Conservation (phyloP, 1,284 basidiomycete genomes). For the Apiotrichum brassicae region DNA sequence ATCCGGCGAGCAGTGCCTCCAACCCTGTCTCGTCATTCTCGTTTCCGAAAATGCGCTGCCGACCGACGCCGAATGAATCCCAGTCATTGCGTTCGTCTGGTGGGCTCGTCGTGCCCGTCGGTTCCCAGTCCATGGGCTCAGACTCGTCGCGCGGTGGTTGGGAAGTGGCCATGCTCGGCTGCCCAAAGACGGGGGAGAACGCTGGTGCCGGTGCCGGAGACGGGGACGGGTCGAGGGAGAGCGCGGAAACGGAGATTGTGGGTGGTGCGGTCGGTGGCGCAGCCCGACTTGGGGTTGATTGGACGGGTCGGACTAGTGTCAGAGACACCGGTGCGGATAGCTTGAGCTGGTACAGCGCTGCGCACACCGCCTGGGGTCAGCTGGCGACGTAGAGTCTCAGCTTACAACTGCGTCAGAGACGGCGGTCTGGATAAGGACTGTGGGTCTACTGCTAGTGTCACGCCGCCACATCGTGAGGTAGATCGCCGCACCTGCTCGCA, state of each 20-base stretch:
- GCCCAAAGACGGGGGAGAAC: constrained; percentile 39
- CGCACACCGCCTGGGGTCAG: constrained; percentile 4
- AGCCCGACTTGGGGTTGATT: not conserved
- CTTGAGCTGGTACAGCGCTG: constrained; percentile 5
- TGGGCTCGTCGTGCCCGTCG: constrained; percentile 8
- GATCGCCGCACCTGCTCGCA: constrained; percentile 1
- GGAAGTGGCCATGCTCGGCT: constrained; percentile 15
- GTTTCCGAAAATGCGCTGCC: constrained; percentile 36
- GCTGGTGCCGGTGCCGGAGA: not conserved
- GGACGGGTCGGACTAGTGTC: constrained; percentile 2
- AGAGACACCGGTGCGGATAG: constrained; percentile 3
- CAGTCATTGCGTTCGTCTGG: constrained; percentile 21
- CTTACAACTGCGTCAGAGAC: constrained; percentile 1
- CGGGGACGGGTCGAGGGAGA: not conserved
- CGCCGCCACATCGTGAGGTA: not conserved
- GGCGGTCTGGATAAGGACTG: not conserved
- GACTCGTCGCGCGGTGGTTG: not conserved
- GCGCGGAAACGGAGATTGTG: not conserved
- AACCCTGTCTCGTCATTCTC: constrained; percentile 36
- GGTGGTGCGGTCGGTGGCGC: not conserved
- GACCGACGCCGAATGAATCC: constrained; percentile 35
- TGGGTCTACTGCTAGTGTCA: not conserved
- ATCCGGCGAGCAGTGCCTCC: constrained; percentile 34
- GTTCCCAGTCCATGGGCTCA: constrained; percentile 44
- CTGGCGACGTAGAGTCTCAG: not conserved